A percentile compares a stretch with the other conserved stretches of the same genome.
phyloP scores from a whole-genome alignment of 2,329 filamentous ascomycete genomes.

The Clarireedia sp. region DNA sequence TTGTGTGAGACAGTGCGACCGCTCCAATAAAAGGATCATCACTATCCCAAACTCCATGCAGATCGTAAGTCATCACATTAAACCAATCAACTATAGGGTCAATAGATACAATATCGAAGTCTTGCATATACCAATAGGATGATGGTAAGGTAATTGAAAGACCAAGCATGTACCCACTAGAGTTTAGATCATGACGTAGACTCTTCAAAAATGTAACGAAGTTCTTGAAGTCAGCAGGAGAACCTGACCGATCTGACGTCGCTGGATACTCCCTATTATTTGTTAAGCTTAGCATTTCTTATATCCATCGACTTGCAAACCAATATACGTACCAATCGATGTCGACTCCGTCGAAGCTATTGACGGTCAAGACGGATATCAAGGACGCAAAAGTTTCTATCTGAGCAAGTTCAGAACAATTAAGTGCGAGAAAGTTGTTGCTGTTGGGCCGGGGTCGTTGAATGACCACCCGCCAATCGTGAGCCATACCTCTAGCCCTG shows the following conservation, averaged over 20 bases:
- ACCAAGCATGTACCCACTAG: neutral
- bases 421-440: neutral
- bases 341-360: conserved; percentile 1
- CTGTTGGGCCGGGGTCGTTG: too few species aligned
- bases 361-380: neutral
- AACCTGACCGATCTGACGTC: conserved; percentile 33
- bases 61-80: conserved; percentile 5
- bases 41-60: conserved; percentile 27
- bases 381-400: neutral
- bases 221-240: conserved; percentile 30
- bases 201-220: conserved; percentile 22
- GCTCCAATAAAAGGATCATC: conserved; percentile 24
- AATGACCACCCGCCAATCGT: too few species aligned
- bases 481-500: too few species aligned
- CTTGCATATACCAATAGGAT: neutral
- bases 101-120: neutral
- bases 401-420: neutral
- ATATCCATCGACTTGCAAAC: too few species aligned
- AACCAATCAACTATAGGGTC: neutral
- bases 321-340: neutral
- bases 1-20: conserved; percentile 34
- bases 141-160: neutral
- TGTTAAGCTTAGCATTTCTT: too few species aligned
- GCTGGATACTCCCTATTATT: neutral
- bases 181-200: neutral